Evolutionary conservation across 2,329 filamentous ascomycete genomes (phyloP).

Genomic region (Beauveria sp.): DNA sequence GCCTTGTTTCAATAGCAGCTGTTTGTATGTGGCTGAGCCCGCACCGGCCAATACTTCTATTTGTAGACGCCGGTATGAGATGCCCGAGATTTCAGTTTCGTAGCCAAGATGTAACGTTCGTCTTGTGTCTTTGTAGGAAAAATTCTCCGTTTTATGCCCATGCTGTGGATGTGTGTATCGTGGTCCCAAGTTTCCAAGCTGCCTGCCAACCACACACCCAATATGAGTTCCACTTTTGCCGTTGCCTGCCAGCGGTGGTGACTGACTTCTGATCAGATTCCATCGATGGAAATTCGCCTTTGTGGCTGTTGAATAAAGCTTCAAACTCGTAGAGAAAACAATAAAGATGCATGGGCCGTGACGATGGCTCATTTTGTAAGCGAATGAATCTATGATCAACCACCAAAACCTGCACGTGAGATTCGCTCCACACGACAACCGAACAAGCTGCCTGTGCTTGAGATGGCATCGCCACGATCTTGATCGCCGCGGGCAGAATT

Average conservation of each 20-base stretch:
- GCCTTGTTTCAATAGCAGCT: constrained; percentile 2
- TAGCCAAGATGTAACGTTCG: no score
- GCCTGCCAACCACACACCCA: neutral
- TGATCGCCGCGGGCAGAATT: neutral
- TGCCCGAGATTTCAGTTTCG: neutral
- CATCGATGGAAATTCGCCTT: neutral
- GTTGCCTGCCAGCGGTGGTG: no score
- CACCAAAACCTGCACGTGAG: constrained; percentile 4
- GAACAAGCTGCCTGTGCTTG: neutral
- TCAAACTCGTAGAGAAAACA: neutral
- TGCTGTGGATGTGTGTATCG: neutral
- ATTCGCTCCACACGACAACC: constrained; percentile 4
- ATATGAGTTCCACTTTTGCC: neutral
- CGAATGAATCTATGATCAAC: neutral
- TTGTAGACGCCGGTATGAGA: neutral
- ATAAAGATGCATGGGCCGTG: neutral
- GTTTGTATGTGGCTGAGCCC: neutral
- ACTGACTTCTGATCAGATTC: neutral
- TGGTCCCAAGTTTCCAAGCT: no score
- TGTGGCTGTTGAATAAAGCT: neutral
- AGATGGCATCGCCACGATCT: neutral
- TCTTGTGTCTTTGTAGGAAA: neutral
- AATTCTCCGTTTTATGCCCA: neutral
- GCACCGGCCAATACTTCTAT: neutral
- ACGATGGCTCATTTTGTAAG: neutral